phyloP scores from a whole-genome alignment of 2,329 filamentous ascomycete species.

The Microdochium trichocladiopsis region DNA sequence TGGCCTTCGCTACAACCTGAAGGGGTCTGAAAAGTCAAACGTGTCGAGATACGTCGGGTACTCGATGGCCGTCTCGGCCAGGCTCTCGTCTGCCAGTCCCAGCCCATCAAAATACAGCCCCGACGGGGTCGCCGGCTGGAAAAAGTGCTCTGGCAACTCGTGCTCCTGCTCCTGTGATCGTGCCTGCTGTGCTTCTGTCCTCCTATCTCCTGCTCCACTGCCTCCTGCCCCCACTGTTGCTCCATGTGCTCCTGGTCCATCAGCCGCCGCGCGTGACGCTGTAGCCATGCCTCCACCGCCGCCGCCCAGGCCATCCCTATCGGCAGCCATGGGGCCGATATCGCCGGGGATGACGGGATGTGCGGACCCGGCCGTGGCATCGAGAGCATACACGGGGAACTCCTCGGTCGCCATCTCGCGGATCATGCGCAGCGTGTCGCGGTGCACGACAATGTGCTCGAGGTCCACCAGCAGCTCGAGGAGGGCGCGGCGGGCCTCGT shows the following conservation, averaged over 20 bases:
- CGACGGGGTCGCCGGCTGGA: not conserved
- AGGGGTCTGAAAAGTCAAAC: not conserved
- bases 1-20: not conserved
- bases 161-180: not conserved
- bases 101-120: not conserved
- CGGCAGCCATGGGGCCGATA: not conserved
- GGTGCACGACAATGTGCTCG: constrained; percentile 2
- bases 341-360: not conserved
- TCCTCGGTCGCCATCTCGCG: constrained; percentile 3
- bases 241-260: not conserved
- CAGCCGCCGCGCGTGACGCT: not conserved
- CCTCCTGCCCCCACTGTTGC: not conserved
- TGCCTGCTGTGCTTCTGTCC: not conserved
- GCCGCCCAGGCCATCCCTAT: not conserved
- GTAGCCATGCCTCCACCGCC: not conserved
- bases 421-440: constrained; percentile 4
- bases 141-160: not conserved
- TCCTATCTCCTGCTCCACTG: not conserved
- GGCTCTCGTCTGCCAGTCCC: not conserved
- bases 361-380: not conserved
- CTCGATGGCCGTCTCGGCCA: not conserved
- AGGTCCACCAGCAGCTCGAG: not conserved
- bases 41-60: not conserved
- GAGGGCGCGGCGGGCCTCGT: not conserved
- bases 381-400: not conserved